Conservation (phyloP, 306 rosid species). For the Acmispon strigosus region DNA sequence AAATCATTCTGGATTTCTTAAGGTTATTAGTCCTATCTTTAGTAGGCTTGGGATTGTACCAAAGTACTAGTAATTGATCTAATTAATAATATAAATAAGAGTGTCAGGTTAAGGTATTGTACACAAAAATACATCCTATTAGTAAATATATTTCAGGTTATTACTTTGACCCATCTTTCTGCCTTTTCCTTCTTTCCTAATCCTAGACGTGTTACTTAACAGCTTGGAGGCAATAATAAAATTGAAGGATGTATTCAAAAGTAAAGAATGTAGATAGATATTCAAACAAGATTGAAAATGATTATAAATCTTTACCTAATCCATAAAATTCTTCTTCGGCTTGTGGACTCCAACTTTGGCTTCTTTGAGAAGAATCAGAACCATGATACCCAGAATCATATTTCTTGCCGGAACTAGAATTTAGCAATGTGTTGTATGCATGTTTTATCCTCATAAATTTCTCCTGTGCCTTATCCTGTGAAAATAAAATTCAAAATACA, state of each 20-base stretch:
- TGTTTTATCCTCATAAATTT: slow-evolving; percentile 90
- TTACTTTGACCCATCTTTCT: neutral
- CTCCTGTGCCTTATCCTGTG: slow-evolving; percentile 81
- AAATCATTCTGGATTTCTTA: neutral
- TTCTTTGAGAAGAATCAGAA: slow-evolving; percentile 55
- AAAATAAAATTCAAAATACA: slow-evolving; percentile 8
- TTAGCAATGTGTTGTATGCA: slow-evolving; percentile 79
- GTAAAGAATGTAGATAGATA: neutral
- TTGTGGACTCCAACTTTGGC: slow-evolving; percentile 41
- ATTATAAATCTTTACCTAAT: slow-evolving; percentile 46
- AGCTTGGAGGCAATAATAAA: neutral
- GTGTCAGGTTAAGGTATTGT: too few species aligned
- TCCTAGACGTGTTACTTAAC: neutral
- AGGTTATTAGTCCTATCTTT: neutral
- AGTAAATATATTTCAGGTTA: neutral
- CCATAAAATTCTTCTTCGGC: slow-evolving; percentile 85
- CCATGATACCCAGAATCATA: slow-evolving; percentile 52
- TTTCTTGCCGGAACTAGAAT: slow-evolving; percentile 65
- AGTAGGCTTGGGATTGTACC: neutral
- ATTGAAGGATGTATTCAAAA: neutral
- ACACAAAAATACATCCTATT: neutral
- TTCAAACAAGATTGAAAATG: slow-evolving; percentile 3
- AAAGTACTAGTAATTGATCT: neutral
- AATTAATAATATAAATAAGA: neutral
- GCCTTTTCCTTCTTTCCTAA: neutral